Base-by-base conservation (phyloP, 148 eudicot genomes). In the Rhododendron molle region DNA sequence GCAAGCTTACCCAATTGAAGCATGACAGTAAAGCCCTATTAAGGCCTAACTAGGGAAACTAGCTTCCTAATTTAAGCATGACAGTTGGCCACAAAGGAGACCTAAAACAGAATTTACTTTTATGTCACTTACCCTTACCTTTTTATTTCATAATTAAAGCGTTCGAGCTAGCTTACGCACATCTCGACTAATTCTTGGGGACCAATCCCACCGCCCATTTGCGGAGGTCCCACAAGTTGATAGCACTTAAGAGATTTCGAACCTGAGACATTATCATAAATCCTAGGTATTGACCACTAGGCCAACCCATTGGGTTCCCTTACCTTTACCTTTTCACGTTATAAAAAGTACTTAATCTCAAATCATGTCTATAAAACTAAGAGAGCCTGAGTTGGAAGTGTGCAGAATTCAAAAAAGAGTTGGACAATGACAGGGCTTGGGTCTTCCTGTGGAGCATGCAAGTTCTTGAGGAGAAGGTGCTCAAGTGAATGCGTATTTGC, bases 371-470 rank as follows among this genome's bases (percentile, higher is more conserved):
- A 62, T 65, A 32, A 80, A 77, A 52, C 74, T 83, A 65, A 71
- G 56, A n/a, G 21, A 30, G 44, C 44, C 46, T 34, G 77, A 65
- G 56, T 80, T 23, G 32, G 76, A 67, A 56, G 34, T 3, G 54
- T 47, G 16, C 12, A 32, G 26, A 81, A 18, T 81, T 47, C 85
- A 34, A 23, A 44, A 83, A 83, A 52, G 43, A 58, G 44, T 60
- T 9, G 16, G 88, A 88, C 72, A 94, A 96, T 96, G 98, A 93
- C 93, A 86, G 98, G 97, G 69, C 12, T 90, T 21, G 92, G 95
- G 78, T 87, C 95, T 77, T 94, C 98, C 32, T 96, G 98, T 89
- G 98, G 98, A 89, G 98, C 98, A 82, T 96, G 98, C 92, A 96
- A 93, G 69, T 96, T 96, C 65, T 86, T 95, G 73, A 94, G 97